Base-by-base conservation (phyloP, 805 yeast genomes). In the Wickerhamomyces kurtzmanii region DNA sequence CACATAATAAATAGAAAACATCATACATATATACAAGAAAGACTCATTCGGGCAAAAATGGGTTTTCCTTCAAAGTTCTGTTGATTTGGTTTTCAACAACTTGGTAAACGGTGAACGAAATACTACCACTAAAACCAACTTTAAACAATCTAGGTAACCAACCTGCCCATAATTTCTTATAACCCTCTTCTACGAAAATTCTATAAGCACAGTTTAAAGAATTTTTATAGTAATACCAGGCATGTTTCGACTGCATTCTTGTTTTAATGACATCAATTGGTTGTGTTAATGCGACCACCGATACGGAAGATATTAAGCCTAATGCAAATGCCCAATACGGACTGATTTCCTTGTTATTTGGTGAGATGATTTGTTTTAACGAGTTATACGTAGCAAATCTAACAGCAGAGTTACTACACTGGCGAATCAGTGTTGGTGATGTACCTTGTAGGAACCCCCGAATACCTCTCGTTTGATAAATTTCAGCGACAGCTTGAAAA, bases 251-350 rank as follows among this genome's bases (percentile, higher is more conserved):
- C 53, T 86, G 96, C 71, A 86, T 71, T 45, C 94, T 69, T 3
- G 96, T 72, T 57, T 87, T 87, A 26, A 87, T 55, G 3, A 84
- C 83, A 55, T 87, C 96, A 17, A 87, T 59, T 0, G 96, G 96
- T 55, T 85, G 97, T 1, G 95, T 87, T 0, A 70, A 58, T 0
- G 70, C 72, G 14, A 84, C 81, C 17, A 83, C 93, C 0, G 85
- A 79, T 4, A 68, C 53, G 0, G 91, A 75, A 3, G 93, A 72
- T 2, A 71, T 60, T 8, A 76, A 55, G 5, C 91, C 85, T 8
- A 75, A 32, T 1, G 45, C 51, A 32, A 49, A 48, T 2, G 60
- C 50, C 10, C 56, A 33, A 24, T 51, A 43, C 23, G 53, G 48
- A 31, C 55, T 50, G 42, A 59, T 24, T 42, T 55, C 61, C 24